Evolutionary conservation across 345 rosid genomes (phyloP).

Genomic region (Linum usitatissimum): DNA sequence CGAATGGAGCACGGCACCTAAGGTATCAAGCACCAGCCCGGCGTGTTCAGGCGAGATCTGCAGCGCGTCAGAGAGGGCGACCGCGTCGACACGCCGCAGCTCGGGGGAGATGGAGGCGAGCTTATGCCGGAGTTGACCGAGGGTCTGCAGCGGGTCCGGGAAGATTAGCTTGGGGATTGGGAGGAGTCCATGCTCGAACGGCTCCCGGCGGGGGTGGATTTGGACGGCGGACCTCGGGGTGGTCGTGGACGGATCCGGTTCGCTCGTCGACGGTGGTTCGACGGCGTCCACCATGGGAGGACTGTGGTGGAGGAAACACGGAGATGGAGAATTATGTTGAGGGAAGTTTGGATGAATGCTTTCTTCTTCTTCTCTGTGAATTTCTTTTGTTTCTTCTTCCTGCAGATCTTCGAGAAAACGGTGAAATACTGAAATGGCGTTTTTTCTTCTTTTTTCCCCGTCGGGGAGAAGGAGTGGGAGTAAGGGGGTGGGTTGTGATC

Average conservation of each 20-base stretch:
- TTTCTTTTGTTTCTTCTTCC: background rate
- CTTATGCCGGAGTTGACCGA: slow-evolving; percentile 57
- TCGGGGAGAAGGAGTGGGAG: slow-evolving; percentile 2
- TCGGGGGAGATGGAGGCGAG: slow-evolving; percentile 22
- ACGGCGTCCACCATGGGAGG: background rate
- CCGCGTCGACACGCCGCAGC: slow-evolving; percentile 43
- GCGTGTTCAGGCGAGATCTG: slow-evolving; percentile 91
- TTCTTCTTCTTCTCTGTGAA: background rate
- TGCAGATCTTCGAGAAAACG: slow-evolving; percentile 5
- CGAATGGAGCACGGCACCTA: slow-evolving; percentile 72
- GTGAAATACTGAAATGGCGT: background rate
- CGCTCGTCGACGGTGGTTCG: slow-evolving; percentile 4
- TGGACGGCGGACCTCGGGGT: slow-evolving; percentile 15
- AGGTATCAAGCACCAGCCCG: slow-evolving; percentile 73
- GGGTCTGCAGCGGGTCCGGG: slow-evolving; percentile 70
- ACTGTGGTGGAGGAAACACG: background rate
- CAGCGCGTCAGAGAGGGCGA: slow-evolving; percentile 56
- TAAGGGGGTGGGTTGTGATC: background rate
- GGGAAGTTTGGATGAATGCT: background rate
- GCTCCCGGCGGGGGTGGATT: slow-evolving; percentile 79
- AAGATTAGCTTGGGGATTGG: slow-evolving; percentile 88
- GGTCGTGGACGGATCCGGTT: slow-evolving; percentile 15
- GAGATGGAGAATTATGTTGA: background rate
- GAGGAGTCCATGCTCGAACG: slow-evolving; percentile 93
- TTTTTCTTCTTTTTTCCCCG: background rate